Base-by-base conservation (phyloP, 2,329 filamentous ascomycete genomes). In the Colletotrichum caudatum region DNA sequence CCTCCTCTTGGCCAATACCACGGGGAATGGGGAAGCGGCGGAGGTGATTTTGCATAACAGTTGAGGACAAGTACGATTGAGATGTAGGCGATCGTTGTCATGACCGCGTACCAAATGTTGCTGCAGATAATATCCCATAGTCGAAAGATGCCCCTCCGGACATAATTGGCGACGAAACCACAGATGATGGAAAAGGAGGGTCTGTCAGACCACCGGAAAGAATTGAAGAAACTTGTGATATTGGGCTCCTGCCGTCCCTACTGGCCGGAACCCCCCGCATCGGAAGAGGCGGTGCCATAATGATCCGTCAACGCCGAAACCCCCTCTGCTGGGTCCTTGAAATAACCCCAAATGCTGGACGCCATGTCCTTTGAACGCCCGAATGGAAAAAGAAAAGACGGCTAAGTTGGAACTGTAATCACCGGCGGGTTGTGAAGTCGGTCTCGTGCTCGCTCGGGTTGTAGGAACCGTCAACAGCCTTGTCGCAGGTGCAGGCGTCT, bases 401-500 rank as follows among this genome's bases (percentile, higher is more conserved):
- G n/a, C 9, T 11, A 1, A 26, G 18, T n/a, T 53, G 7, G 6
- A 6, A 20, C n/a, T 63, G 48, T 37, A 20, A 18, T 67, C 51
- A 71, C n/a, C 66, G 66, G 3, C 69, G 66, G 66, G 91, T 94
- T 48, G 94, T 98, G 79, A 97, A 98, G 82, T 98, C 95, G 61
- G 88, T 93, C 89, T 98, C 95, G 76, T 92, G 83, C 69, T 81
- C 81, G 37, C 81, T 86, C 37, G 90, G 87, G 75, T 92, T 89
- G 70, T 87, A 86, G 50, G 88, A 88, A 65, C 89, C 87, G 75
- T 88, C 87, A 60, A 88, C 80, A 23, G 89, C 89, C 81, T 93
- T 95, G 82, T 94, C 92, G 80, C 94, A 97, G n/a, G 92, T 96
- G 84, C 94, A 96, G 33, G 88, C 90, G 78, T 85, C 90, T 91